These are phyloP conservation scores for Gonium pectorale DNA, from an alignment of 139 green algal species.

Conservation along the genomic window DNA sequence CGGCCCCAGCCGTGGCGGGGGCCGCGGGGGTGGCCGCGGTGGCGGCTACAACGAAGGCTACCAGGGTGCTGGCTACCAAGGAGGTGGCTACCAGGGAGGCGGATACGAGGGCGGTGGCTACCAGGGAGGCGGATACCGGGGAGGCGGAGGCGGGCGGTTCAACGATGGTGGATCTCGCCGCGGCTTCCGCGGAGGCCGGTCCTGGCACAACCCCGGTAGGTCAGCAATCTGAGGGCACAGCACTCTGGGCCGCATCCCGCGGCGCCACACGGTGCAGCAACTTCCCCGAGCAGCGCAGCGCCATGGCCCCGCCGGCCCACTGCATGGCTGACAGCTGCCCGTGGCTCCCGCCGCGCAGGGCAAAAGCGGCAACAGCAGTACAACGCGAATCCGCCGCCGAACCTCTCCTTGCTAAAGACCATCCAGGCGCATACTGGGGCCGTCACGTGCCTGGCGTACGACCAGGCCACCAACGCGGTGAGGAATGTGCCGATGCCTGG, in stretches of 20 bases:
- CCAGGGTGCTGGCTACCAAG: conserved; percentile 28
- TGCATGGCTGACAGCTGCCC: too few relatives aligned
- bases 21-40: background rate
- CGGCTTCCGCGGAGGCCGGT: conserved; percentile 17
- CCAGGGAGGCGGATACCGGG: conserved; percentile 1
- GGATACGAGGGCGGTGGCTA: background rate
- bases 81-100: background rate
- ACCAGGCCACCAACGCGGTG: conserved; percentile 40
- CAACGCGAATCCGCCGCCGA: conserved; percentile 32
- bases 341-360: background rate
- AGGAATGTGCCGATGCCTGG: too few relatives aligned
- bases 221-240: too few relatives aligned
- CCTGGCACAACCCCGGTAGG: conserved; percentile 36
- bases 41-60: background rate
- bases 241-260: too few relatives aligned
- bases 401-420: conserved; percentile 23
- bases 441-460: conserved; percentile 21
- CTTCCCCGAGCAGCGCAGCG: too few relatives aligned
- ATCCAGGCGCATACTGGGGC: conserved; percentile 19
- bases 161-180: conserved; percentile 22
- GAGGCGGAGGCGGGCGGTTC: conserved; percentile 21
- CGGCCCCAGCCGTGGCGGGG: background rate
- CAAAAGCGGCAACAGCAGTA: conserved; percentile 36
- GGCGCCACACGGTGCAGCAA: too few relatives aligned
- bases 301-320: too few relatives aligned